These are phyloP conservation scores for Saccharum hybrid DNA, from an alignment of 202 grass and related monocot species.

Conservation along the genomic window DNA sequence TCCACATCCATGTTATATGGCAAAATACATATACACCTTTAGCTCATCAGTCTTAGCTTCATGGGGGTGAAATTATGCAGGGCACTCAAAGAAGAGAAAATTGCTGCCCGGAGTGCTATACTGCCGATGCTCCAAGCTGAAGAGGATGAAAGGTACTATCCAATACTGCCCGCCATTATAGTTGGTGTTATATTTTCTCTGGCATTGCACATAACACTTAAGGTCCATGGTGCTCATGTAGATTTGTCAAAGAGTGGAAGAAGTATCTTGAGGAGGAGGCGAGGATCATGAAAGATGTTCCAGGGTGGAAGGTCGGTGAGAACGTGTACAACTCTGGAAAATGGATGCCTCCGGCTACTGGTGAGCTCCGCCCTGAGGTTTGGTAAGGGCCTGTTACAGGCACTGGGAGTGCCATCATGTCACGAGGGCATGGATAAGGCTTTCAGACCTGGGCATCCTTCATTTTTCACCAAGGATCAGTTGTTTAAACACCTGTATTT, in stretches of 20 bases:
- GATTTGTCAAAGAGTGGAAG: conserved; percentile 98
- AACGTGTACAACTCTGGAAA: conserved; percentile 87
- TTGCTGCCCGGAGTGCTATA: conserved; percentile 88
- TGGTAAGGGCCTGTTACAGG: conserved; percentile 52
- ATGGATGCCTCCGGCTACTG: conserved; percentile 91
- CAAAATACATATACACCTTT: not conserved
- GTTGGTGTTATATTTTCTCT: not conserved
- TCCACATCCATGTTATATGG: not conserved
- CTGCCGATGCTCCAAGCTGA: conserved; percentile 96
- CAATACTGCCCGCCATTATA: not conserved
- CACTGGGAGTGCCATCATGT: conserved; percentile 13
- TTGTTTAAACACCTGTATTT: conserved; percentile 35
- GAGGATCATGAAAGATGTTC: conserved; percentile 92
- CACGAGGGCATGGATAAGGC: conserved; percentile 46
- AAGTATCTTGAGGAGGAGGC: conserved; percentile 91
- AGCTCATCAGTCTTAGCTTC: conserved; percentile 23
- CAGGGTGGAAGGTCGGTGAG: conserved; percentile 96
- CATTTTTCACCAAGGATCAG: not conserved
- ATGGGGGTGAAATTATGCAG: conserved; percentile 50
- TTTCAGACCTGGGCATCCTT: conserved; percentile 20
- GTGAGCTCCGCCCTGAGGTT: conserved; percentile 91
- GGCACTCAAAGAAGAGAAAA: conserved; percentile 94
- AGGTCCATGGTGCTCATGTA: conserved; percentile 31
- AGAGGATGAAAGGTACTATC: conserved; percentile 90
- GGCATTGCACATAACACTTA: not conserved